Evolutionary conservation across 1,284 basidiomycete genomes (phyloP), one percentile per base, ranked within the genome.

Genomic region (Athelia psychrophila): DNA sequence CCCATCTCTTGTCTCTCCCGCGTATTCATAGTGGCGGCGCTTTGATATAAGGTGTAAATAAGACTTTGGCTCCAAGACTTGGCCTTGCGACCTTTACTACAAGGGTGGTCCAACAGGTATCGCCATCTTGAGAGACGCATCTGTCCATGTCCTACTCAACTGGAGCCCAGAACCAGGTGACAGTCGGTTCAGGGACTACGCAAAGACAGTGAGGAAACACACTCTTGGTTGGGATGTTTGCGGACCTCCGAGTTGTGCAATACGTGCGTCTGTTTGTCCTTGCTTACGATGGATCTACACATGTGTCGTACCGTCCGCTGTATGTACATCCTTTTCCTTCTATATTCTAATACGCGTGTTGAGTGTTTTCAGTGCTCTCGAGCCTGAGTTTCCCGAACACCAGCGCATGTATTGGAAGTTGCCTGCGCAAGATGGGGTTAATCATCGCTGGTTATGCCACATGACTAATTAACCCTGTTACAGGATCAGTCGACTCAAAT

Each of bases 291-390:
- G 8, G 2, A 18, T 51, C 13, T 42, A 13, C n/a, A 42, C 15
- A 33, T 30, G 47, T 15, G 3, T n/a, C 1, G 22, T 12, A n/a
- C n/a, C n/a, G n/a, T n/a, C n/a, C n/a, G n/a, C n/a, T n/a, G n/a
- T n/a, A n/a, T n/a, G n/a, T n/a, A n/a, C n/a, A n/a, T n/a, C n/a
- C n/a, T n/a, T n/a, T n/a, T n/a, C n/a, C n/a, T n/a, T n/a, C n/a
- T n/a, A n/a, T n/a, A n/a, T n/a, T n/a, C n/a, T n/a, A n/a, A n/a
- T n/a, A n/a, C n/a, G n/a, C n/a, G n/a, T n/a, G n/a, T n/a, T n/a
- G n/a, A n/a, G n/a, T n/a, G n/a, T n/a, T 30, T 15, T 16, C 42
- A 64, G 64, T 64, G 65, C 54, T 60, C 49, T 18, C n/a, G n/a
- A n/a, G n/a, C n/a, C n/a, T n/a, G n/a, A n/a, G n/a, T n/a, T n/a